phyloP scores from a whole-genome alignment of 83 land plant genomes.

The Picea engelmannii region DNA sequence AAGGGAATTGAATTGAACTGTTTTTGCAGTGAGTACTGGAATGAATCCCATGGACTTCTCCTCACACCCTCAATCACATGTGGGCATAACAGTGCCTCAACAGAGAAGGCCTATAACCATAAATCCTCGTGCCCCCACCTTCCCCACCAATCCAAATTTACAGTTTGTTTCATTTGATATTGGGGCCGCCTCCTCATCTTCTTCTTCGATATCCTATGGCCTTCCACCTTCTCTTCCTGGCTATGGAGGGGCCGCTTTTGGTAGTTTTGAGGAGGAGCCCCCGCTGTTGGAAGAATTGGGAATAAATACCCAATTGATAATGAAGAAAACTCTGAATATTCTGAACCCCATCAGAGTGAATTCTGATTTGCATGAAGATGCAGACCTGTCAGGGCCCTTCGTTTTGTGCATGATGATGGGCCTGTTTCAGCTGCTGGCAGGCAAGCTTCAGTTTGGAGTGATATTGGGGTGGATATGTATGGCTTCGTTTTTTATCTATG shows the following conservation, averaged over 20 bases:
- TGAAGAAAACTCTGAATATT: constrained; percentile 70
- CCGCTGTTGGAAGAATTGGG: constrained; percentile 97
- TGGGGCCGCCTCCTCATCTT: constrained; percentile 47
- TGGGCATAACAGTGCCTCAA: constrained; percentile 44
- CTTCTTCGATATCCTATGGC: constrained; percentile 18
- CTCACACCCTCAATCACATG: no score
- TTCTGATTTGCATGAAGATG: constrained; percentile 77
- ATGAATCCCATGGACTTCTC: no score
- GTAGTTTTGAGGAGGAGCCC: constrained; percentile 87
- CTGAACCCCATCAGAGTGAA: constrained; percentile 77
- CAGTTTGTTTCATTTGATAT: constrained; percentile 32
- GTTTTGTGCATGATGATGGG: constrained; percentile 75
- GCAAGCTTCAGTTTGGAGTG: constrained; percentile 91
- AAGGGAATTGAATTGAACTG: no score
- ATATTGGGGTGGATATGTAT: constrained; percentile 90
- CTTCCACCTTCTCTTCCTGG: constrained; percentile 2
- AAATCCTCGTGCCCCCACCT: constrained; percentile 46
- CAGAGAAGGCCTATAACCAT: constrained; percentile 36
- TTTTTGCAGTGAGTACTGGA: no score
- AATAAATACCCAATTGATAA: constrained; percentile 86
- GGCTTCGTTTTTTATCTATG: constrained; percentile 79
- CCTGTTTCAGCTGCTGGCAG: constrained; percentile 89
- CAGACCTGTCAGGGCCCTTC: constrained; percentile 92
- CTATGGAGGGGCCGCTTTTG: constrained; percentile 12
- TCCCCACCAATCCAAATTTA: constrained; percentile 40